These are phyloP conservation scores for Tulasnella sp. DNA, from an alignment of 768 basidiomycete genomes.

Conservation along the genomic window DNA sequence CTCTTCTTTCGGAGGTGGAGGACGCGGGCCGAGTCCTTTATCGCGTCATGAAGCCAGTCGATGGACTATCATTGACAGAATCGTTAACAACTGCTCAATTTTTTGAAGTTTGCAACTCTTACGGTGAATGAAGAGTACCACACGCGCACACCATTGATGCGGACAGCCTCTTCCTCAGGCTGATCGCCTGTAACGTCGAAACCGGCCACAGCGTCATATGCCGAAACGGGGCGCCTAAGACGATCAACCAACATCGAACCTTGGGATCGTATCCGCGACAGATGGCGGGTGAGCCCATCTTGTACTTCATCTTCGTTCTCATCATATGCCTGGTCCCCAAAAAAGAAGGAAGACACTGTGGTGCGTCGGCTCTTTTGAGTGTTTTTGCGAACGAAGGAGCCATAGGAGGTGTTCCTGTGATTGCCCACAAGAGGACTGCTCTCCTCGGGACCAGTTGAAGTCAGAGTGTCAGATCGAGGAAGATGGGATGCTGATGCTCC, in stretches of 20 bases:
- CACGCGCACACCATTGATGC: conserved; percentile 78
- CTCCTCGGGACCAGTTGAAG: not conserved
- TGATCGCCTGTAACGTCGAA: conserved; percentile 17
- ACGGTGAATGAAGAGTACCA: conserved; percentile 77
- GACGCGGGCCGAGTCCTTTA: conserved; percentile 83
- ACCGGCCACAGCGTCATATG: conserved; percentile 15
- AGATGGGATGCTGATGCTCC: not conserved
- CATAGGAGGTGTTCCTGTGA: conserved; percentile 13
- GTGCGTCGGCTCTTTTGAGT: not conserved
- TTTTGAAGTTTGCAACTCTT: no score
- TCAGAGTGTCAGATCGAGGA: not conserved
- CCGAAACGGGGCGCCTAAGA: conserved; percentile 16
- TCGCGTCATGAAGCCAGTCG: conserved; percentile 94
- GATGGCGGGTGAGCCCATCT: not conserved
- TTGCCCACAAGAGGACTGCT: not conserved
- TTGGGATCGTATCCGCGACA: conserved; percentile 11
- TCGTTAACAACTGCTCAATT: no score
- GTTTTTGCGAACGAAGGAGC: conserved; percentile 3
- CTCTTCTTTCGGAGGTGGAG: conserved; percentile 50
- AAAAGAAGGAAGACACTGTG: not conserved
- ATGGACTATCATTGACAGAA: conserved; percentile 37
- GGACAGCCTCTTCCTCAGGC: conserved; percentile 36
- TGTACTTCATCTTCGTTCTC: not conserved
- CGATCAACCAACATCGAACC: conserved; percentile 6
- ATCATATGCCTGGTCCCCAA: not conserved